These are phyloP conservation scores for Candida parachauliodes DNA, from an alignment of 805 yeast species.

Conservation along the genomic window DNA sequence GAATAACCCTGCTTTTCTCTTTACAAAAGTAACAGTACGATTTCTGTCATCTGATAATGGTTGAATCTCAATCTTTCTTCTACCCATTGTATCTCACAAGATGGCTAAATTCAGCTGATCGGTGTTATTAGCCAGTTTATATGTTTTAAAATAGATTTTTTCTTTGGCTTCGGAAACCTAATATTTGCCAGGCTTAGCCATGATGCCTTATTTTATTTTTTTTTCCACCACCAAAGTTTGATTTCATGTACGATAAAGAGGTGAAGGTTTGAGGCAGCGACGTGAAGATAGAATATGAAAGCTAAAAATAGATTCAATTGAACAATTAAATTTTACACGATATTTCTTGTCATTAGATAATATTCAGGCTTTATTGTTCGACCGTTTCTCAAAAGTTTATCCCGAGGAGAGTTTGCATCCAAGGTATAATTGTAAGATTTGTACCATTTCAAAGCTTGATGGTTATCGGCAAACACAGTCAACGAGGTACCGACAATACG, in stretches of 20 bases:
- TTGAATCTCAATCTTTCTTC: constrained; percentile 91
- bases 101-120: too few species aligned
- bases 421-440: constrained; percentile 31
- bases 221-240: too few species aligned
- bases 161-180: not conserved
- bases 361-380: constrained; percentile 40
- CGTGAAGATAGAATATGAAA: too few species aligned
- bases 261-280: not conserved
- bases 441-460: constrained; percentile 44
- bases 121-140: not conserved
- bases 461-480: constrained; percentile 51
- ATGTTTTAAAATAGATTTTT: not conserved
- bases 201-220: too few species aligned
- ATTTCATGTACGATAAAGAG: too few species aligned
- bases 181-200: constrained; percentile 1
- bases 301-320: too few species aligned
- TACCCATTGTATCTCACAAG: too few species aligned
- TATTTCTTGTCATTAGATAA: constrained; percentile 18
- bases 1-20: constrained; percentile 91
- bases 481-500: constrained; percentile 29
- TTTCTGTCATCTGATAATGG: constrained; percentile 90
- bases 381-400: constrained; percentile 38
- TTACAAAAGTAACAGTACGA: constrained; percentile 81
- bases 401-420: constrained; percentile 44
- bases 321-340: not conserved